phyloP scores from a whole-genome alignment of 2,329 filamentous ascomycete genomes.

The Apiospora phragmitis region DNA sequence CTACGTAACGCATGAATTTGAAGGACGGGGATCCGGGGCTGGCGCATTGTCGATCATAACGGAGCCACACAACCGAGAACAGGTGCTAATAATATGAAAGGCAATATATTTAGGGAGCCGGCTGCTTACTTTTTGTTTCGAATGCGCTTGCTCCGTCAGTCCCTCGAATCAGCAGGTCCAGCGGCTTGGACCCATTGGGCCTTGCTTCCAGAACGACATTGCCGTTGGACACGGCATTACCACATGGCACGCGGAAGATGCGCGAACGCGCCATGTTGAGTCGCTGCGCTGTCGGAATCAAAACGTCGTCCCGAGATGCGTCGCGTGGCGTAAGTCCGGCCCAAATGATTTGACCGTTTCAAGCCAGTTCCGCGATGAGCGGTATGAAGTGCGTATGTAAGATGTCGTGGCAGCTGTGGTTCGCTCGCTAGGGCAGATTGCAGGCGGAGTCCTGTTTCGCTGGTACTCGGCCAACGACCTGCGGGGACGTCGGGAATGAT shows the following conservation, averaged over 20 bases:
- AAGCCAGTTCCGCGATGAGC: neutral
- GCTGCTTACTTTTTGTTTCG: conserved; percentile 11
- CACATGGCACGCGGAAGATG: conserved; percentile 9
- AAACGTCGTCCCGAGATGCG: neutral
- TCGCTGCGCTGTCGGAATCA: neutral
- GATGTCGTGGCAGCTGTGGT: neutral
- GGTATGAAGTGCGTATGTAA: neutral
- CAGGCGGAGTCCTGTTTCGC: neutral
- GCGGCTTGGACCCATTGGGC: conserved; percentile 1
- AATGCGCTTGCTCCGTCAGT: conserved; percentile 6
- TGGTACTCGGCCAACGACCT: conserved; percentile 1
- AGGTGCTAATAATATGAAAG: neutral
- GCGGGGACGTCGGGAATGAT: neutral
- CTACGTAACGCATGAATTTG: conserved; percentile 8
- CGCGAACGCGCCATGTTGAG: conserved; percentile 1
- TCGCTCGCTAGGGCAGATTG: neutral
- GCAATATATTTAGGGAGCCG: neutral
- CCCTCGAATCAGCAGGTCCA: conserved; percentile 8
- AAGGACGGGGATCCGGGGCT: neutral
- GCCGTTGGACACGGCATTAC: neutral
- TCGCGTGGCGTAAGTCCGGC: neutral
- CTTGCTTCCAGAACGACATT: conserved; percentile 5
- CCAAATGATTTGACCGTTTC: neutral
- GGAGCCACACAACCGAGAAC: neutral
- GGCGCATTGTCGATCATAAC: neutral